Percentiles rank a stretch among this genome's conserved stretches.
phyloP scores from a whole-genome alignment of 2,329 filamentous ascomycete genomes.

The Pyrenophora teres region DNA sequence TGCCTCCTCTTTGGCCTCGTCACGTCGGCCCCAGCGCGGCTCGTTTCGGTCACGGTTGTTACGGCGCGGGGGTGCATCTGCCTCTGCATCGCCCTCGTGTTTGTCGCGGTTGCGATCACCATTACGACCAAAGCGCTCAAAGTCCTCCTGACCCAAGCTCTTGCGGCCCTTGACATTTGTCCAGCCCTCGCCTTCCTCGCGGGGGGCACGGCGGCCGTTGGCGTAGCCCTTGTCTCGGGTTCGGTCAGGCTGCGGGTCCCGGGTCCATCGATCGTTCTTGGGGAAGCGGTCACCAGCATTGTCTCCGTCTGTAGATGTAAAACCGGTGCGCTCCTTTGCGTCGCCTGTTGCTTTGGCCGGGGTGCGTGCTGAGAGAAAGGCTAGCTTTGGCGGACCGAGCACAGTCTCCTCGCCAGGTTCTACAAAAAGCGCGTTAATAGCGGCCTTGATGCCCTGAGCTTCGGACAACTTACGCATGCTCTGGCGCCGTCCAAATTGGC shows the following conservation, averaged over 20 bases:
- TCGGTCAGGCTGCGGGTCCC: conserved; percentile 50
- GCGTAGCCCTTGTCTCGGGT: conserved; percentile 42
- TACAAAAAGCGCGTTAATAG: conserved; percentile 48
- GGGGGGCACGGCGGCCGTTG: conserved; percentile 49
- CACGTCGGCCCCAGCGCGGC: conserved; percentile 71
- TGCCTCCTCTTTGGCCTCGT: conserved; percentile 58
- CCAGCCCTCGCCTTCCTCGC: conserved; percentile 71
- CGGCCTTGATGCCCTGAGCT: conserved; percentile 48
- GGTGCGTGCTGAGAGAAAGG: conserved; percentile 73
- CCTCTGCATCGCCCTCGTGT: conserved; percentile 43
- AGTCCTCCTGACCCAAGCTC: conserved; percentile 73
- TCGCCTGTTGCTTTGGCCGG: conserved; percentile 50
- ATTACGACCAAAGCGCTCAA: conserved; percentile 68
- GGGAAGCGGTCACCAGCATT: conserved; percentile 41
- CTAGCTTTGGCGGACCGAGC: conserved; percentile 80
- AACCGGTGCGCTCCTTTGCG: conserved; percentile 42
- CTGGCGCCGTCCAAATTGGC: conserved; percentile 40
- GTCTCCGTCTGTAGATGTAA: conserved; percentile 48
- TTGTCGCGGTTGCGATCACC: conserved; percentile 59
- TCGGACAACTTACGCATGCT: conserved; percentile 56
- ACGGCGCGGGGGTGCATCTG: conserved; percentile 60
- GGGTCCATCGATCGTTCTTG: conserved; percentile 49
- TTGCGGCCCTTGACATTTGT: conserved; percentile 74
- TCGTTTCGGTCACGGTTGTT: conserved; percentile 69
- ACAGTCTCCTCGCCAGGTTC: conserved; percentile 76